Evolutionary conservation across 1,284 basidiomycete genomes (phyloP), one percentile per base, ranked within the genome.

Genomic region (Melampsora americana): DNA sequence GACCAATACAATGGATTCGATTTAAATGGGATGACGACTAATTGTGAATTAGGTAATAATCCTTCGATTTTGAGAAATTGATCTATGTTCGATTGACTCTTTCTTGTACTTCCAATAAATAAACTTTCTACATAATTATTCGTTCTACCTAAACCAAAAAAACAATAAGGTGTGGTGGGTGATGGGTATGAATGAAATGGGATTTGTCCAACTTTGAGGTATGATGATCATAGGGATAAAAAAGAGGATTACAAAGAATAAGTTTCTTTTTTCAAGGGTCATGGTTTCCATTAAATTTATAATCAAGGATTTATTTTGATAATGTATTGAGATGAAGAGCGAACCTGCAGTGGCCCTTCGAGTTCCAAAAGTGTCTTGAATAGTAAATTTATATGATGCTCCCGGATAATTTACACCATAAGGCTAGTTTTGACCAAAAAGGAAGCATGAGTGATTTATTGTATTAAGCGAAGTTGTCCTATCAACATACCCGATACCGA

Each of bases 81-180:
- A 28, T 80, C 62, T 1, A 80, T 78, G 5, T 86, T 84, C 79
- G 91, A 89, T n/a, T n/a, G n/a, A n/a, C n/a, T n/a, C n/a, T n/a
- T n/a, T 39, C 92, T 87, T 3, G 93, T 95, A 1, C 92, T 90
- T 16, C 94, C 94, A 11, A 95, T 90, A 81, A 94, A 93, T 4
- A 96, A 86, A 82, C 94, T 95, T 86, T 99, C 96, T 80, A 99
- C 93, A 84, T 99, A 99, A 83, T 99, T 99, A 85, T 99, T 99
- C n/a, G 95, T 99, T 60, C 96, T 88, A 0, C 96, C 96, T 1
- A 99, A 89, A 0, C 96, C 96, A 81, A 99, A 93, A 86, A 95
- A 97, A 2, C 92, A 89, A 81, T 97, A 97, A 0, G 96, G 95
- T 0, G 92, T 90, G 67, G 90, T 87, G 12, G 99, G 87, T 11